Evolutionary conservation across 768 basidiomycete species (phyloP), one percentile per base, ranked within the genome.

Genomic region (Mycena polygramma): DNA sequence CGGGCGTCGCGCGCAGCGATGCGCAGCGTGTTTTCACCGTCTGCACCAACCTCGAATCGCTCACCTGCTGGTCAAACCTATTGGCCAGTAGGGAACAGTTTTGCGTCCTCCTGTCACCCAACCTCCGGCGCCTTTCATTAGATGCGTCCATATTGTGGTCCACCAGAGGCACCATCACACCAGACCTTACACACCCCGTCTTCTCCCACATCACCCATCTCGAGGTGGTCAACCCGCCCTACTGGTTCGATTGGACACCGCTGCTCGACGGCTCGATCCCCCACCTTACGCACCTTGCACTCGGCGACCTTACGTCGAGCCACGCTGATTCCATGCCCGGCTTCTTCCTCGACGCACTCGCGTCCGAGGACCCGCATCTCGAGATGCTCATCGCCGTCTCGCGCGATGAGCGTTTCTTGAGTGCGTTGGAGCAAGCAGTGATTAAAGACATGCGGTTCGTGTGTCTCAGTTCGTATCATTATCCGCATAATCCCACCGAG

Each of bases 211-310:
- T 74, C 24, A 71, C 73, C 24, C 73, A 74, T 54, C 70, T 74
- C 63, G 73, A 74, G 57, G 22, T 74, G 37, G 69, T 74, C n/a
- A 76, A 77, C 48, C 78, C 79, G 4, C 77, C 74, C 0, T 49
- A 48, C 22, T 57, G 51, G n/a, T 65, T 80, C 41, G 79, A 80
- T 57, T 81, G 78, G 78, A 57, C 72, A 15, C 72, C 75, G 9
- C 71, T 81, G 0, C 59, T 71, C 24, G 58, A 49, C 36, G 71
- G 63, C 20, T 20, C 57, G 3, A 76, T 83, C 15, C 79, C 81
- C 7, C 55, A 69, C 19, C 73, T 83, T 30, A 81, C 80, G 7
- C 80, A 83, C 71, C 69, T 81, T 19, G 76, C 78, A 4, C 59
- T 83, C 9, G 80, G 82, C 4, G 73, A 77, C 37, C 68, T 82